These are phyloP conservation scores for Cyclotella atomus DNA, from an alignment of 108 stramenopile genomes.

Conservation along the genomic window DNA sequence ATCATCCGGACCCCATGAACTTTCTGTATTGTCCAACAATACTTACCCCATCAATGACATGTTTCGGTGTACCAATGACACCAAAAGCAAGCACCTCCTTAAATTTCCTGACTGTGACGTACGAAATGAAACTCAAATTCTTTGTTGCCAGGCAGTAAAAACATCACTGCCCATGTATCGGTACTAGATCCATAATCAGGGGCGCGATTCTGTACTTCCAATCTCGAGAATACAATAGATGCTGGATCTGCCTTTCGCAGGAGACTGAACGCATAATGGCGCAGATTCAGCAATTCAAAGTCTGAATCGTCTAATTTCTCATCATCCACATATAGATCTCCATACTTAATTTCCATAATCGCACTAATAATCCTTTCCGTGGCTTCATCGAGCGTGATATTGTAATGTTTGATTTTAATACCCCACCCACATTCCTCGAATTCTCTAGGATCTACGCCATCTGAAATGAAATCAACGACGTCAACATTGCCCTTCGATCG, in stretches of 20 bases:
- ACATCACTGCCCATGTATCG: neutral
- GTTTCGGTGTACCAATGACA: too few species aligned
- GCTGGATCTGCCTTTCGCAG: neutral
- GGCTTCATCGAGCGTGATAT: neutral
- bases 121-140: neutral
- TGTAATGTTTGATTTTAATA: neutral
- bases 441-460: neutral
- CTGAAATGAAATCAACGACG: neutral
- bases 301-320: too few species aligned
- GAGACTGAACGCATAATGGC: neutral
- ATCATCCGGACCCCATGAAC: too few species aligned
- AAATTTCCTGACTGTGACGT: too few species aligned
- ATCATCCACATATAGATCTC: neutral
- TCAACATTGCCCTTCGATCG: neutral
- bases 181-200: neutral
- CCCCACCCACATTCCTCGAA: neutral
- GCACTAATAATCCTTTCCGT: neutral
- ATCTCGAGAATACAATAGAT: neutral
- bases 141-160: neutral
- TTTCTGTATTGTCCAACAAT: too few species aligned
- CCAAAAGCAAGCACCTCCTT: too few species aligned
- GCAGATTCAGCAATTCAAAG: too few species aligned
- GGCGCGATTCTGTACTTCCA: neutral
- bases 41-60: too few species aligned
- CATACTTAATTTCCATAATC: neutral